Percentiles rank a stretch among this genome's conserved stretches.
Evolutionary conservation across 73 alveolate species (phyloP).

Genomic region (Durusdinium trenchii): DNA sequence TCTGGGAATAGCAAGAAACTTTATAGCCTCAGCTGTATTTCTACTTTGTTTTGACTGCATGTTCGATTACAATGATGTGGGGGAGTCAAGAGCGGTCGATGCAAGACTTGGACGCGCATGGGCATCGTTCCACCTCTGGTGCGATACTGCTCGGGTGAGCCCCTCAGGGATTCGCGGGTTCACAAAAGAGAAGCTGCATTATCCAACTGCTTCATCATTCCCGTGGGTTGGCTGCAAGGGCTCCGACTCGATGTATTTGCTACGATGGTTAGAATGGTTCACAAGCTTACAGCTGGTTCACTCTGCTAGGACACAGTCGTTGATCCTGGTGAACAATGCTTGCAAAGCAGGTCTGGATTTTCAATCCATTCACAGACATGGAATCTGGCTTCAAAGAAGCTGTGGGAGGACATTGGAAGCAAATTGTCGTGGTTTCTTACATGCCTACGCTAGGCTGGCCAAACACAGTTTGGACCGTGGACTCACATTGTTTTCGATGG

Average conservation of each 20-base stretch:
- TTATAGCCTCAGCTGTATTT: background rate
- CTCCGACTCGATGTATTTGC: background rate
- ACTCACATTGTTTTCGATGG: background rate
- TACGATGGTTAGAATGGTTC: background rate
- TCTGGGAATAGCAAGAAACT: background rate
- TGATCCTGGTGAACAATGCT: background rate
- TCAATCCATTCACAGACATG: background rate
- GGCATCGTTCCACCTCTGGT: background rate
- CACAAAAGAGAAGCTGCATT: background rate
- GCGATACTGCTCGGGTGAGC: background rate
- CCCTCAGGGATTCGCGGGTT: background rate
- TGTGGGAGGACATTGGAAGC: background rate
- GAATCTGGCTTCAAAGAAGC: background rate
- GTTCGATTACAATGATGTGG: background rate
- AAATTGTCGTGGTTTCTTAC: background rate
- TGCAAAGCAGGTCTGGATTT: background rate
- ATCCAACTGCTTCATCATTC: background rate
- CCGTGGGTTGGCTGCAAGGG: slow-evolving; percentile 33
- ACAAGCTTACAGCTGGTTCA: background rate
- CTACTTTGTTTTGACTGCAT: background rate
- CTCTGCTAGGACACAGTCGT: too few relatives aligned
- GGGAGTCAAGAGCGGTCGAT: background rate
- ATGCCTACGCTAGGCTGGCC: background rate
- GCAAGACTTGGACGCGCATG: background rate
- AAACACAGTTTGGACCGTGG: background rate